phyloP scores from a whole-genome alignment of 192 early-diverging fungal genomes.

The Dissophora globulifera region DNA sequence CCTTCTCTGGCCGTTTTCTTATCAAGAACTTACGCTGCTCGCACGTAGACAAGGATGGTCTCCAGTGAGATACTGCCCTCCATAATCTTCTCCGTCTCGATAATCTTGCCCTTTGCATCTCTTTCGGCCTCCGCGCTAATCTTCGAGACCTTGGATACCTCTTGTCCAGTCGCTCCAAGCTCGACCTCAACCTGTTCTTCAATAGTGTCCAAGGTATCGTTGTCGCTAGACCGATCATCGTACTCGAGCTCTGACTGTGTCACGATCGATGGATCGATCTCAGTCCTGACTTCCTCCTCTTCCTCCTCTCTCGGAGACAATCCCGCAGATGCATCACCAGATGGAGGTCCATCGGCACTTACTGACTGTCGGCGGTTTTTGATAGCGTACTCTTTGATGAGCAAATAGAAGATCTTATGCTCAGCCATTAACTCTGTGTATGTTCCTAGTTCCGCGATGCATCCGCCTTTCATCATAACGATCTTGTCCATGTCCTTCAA shows the following conservation, averaged over 20 bases:
- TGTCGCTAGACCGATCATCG: constrained; percentile 9
- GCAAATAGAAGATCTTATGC: constrained; percentile 38
- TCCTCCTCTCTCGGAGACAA: too few species aligned
- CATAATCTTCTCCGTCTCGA: constrained; percentile 20
- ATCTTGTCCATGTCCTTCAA: constrained; percentile 66
- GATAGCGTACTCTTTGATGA: constrained; percentile 52
- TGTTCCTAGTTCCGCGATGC: constrained; percentile 65
- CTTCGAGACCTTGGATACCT: background rate
- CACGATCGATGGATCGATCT: background rate
- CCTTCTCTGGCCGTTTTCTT: too few species aligned
- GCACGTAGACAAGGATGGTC: constrained; percentile 30
- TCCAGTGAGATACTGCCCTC: constrained; percentile 19
- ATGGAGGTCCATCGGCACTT: background rate
- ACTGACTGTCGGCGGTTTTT: constrained; percentile 5
- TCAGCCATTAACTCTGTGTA: constrained; percentile 61
- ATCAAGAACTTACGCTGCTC: constrained; percentile 32
- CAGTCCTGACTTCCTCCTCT: background rate
- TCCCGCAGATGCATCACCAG: background rate
- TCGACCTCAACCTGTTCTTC: background rate
- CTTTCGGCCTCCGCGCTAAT: background rate
- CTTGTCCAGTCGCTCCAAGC: background rate
- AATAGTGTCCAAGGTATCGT: background rate
- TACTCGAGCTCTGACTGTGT: background rate
- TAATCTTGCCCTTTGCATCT: background rate
- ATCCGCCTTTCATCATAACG: constrained; percentile 68